phyloP scores from a whole-genome alignment of 495 filamentous ascomycete genomes.

The Lichenothelia convexa region DNA sequence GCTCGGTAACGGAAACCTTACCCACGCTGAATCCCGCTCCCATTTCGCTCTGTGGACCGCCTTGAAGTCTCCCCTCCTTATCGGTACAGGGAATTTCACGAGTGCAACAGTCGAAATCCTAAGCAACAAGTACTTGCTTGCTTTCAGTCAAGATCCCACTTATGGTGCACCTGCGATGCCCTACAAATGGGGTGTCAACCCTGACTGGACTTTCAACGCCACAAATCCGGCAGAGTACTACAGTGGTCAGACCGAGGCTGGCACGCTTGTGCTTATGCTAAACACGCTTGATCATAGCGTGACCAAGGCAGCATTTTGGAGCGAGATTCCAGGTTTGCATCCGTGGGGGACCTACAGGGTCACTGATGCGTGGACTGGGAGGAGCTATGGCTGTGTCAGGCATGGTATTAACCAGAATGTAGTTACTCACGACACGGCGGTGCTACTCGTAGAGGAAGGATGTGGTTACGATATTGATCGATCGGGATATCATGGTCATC shows the following conservation, averaged over 20 bases:
- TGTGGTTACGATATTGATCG: no score
- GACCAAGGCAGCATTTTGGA: slow-evolving; percentile 28
- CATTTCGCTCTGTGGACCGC: slow-evolving; percentile 37
- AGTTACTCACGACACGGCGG: no score
- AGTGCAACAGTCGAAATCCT: no score
- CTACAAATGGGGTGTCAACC: slow-evolving; percentile 47
- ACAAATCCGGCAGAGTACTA: slow-evolving; percentile 43
- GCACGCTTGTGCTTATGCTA: slow-evolving; percentile 35
- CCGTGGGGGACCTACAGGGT: no score
- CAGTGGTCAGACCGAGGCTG: slow-evolving; percentile 30
- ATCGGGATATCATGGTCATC: no score
- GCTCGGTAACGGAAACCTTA: slow-evolving; percentile 42
- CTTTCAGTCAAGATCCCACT: slow-evolving; percentile 42
- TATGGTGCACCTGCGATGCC: slow-evolving; percentile 35
- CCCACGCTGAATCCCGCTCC: slow-evolving; percentile 22
- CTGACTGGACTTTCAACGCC: slow-evolving; percentile 42
- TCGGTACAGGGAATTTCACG: slow-evolving; percentile 29
- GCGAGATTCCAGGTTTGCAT: slow-evolving; percentile 35
- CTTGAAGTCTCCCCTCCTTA: slow-evolving; percentile 39
- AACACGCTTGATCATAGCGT: slow-evolving; percentile 25
- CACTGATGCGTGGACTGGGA: no score
- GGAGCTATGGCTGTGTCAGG: no score
- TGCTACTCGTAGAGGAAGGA: no score
- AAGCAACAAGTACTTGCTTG: slow-evolving; percentile 39
- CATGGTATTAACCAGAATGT: no score